Evolutionary conservation across 768 basidiomycete species (phyloP).

Genomic region (Clitopilus hobsonii): DNA sequence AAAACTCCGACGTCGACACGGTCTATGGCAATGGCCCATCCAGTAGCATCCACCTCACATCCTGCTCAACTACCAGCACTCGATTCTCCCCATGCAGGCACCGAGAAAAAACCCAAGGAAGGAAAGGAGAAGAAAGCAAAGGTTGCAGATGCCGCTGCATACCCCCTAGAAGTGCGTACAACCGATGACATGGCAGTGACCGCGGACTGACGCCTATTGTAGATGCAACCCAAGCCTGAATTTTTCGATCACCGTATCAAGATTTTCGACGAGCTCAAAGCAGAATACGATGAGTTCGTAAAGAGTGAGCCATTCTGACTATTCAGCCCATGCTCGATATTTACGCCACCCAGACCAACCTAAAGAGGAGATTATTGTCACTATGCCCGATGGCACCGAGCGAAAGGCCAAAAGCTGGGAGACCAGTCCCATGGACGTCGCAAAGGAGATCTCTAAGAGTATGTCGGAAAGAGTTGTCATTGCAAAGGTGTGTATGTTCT

Average conservation of each 20-base stretch:
- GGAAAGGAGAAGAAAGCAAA: conserved; percentile 46
- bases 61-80: conserved; percentile 44
- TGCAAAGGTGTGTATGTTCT: conserved; percentile 71
- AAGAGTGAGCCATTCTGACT: conserved; percentile 44
- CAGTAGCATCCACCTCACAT: conserved; percentile 51
- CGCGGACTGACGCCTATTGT: conserved; percentile 1
- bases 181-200: neutral
- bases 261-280: conserved; percentile 84
- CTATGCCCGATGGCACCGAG: conserved; percentile 81
- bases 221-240: conserved; percentile 80
- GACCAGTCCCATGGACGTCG: conserved; percentile 89
- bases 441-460: conserved; percentile 82
- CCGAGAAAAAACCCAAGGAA: conserved; percentile 19
- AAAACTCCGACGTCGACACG: conserved; percentile 12
- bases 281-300: conserved; percentile 75
- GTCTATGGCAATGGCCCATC: conserved; percentile 46
- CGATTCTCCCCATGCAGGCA: conserved; percentile 33
- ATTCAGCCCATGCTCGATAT: neutral
- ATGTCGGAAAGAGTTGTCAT: conserved; percentile 89
- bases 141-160: conserved; percentile 31
- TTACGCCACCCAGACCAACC: conserved; percentile 54
- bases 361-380: conserved; percentile 77
- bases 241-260: conserved; percentile 89
- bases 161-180: conserved; percentile 59
- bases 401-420: conserved; percentile 89